Evolutionary conservation across 1,284 basidiomycete species (phyloP).

Genomic region (Mycena sp.): DNA sequence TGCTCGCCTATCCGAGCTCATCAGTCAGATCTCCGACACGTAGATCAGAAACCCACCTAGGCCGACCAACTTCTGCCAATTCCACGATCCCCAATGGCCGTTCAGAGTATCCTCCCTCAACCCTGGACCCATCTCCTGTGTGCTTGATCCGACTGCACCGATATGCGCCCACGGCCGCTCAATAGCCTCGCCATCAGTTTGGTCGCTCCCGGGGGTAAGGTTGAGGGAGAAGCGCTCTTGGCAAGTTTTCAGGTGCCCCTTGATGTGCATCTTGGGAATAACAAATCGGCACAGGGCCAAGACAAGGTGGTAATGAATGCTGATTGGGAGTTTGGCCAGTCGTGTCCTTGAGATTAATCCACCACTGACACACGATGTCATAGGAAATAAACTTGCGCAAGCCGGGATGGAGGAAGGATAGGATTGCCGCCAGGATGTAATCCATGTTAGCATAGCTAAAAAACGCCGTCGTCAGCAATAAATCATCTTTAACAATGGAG

Average conservation of each 20-base stretch:
- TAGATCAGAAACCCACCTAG: slow-evolving; percentile 25
- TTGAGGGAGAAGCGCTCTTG: slow-evolving; percentile 42
- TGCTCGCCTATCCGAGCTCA: no score
- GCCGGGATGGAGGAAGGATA: slow-evolving; percentile 2
- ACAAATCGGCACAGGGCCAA: slow-evolving; percentile 22
- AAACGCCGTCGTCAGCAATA: not conserved
- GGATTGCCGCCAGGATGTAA: slow-evolving; percentile 29
- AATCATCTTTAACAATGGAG: not conserved
- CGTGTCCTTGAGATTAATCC: slow-evolving; percentile 10
- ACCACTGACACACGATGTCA: slow-evolving; percentile 40
- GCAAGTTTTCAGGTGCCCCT: slow-evolving; percentile 37
- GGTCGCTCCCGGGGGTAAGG: slow-evolving; percentile 33
- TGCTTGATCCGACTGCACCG: slow-evolving; percentile 38
- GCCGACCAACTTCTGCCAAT: slow-evolving; percentile 42
- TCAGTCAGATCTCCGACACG: no score
- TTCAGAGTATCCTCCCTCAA: slow-evolving; percentile 41
- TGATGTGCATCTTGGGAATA: slow-evolving; percentile 37
- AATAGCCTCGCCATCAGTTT: slow-evolving; percentile 45
- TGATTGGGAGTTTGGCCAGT: slow-evolving; percentile 2
- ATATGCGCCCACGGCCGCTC: slow-evolving; percentile 33
- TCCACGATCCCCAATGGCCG: slow-evolving; percentile 43
- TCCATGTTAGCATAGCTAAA: slow-evolving; percentile 41
- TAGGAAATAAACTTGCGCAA: slow-evolving; percentile 32
- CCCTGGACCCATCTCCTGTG: slow-evolving; percentile 44
- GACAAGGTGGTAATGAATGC: no score